Evolutionary conservation across 306 rosid species (phyloP).

Genomic region (Casuarina cunninghamiana): DNA sequence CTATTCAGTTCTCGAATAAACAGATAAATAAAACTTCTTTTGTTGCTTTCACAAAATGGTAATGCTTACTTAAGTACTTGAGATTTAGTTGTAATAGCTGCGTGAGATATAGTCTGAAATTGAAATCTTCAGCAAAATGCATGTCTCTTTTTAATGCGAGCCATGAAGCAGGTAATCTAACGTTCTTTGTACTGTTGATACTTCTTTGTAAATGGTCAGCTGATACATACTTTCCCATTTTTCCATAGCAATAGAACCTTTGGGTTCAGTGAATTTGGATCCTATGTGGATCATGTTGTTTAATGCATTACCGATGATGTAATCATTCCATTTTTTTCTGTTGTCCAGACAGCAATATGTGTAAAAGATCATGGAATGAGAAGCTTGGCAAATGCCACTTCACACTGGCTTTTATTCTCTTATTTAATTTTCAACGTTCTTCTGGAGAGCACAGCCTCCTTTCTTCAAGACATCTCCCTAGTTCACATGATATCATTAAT

Average conservation of each 20-base stretch:
- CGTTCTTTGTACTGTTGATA: background rate
- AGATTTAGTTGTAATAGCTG: slow-evolving; percentile 3
- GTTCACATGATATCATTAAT: slow-evolving; percentile 39
- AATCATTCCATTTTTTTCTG: slow-evolving; percentile 21
- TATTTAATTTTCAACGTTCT: slow-evolving; percentile 55
- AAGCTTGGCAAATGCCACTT: slow-evolving; percentile 78
- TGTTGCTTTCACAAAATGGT: background rate
- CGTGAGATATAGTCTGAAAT: background rate
- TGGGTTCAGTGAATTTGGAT: background rate
- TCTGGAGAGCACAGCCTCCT: slow-evolving; percentile 35
- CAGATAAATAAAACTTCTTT: background rate
- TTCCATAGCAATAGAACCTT: background rate
- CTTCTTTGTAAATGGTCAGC: background rate
- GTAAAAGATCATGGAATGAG: slow-evolving; percentile 66
- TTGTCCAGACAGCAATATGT: slow-evolving; percentile 53
- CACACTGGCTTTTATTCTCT: slow-evolving; percentile 74
- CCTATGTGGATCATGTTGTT: slow-evolving; percentile 1
- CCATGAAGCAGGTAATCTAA: background rate
- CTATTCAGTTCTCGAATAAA: slow-evolving; percentile 8
- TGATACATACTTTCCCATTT: background rate
- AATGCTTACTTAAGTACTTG: background rate
- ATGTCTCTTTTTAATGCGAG: no score
- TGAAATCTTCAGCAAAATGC: background rate
- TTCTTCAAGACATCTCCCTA: slow-evolving; percentile 51
- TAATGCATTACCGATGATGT: slow-evolving; percentile 14